Percentiles rank a stretch among this genome's conserved stretches.
Evolutionary conservation across 805 yeast genomes (phyloP).

Genomic region (Vanderwaltozyma verrucispora): DNA sequence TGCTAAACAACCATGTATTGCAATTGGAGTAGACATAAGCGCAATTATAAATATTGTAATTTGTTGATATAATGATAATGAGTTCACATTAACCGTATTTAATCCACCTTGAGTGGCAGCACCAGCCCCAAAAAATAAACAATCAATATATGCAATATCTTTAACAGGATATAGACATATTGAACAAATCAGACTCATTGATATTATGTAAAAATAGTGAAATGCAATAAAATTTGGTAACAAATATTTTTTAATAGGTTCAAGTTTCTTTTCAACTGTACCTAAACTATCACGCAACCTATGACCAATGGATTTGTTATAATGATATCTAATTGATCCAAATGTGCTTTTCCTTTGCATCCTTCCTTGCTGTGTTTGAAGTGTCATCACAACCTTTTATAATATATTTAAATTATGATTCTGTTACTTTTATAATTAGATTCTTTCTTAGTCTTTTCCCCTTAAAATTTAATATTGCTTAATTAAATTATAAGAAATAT

Average conservation of each 20-base stretch:
- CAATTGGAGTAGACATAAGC: slow-evolving; percentile 71
- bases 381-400: no score
- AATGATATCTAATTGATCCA: slow-evolving; percentile 11
- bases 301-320: slow-evolving; percentile 30
- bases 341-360: slow-evolving; percentile 6
- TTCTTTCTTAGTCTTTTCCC: no score
- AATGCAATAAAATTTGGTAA: slow-evolving; percentile 42
- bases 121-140: slow-evolving; percentile 62
- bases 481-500: no score
- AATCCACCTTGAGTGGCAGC: slow-evolving; percentile 86
- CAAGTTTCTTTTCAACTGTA: slow-evolving; percentile 14
- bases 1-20: slow-evolving; percentile 69
- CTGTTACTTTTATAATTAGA: no score
- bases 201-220: slow-evolving; percentile 60
- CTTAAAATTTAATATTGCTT: no score
- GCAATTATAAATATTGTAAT: slow-evolving; percentile 52
- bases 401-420: no score
- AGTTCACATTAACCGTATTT: slow-evolving; percentile 61
- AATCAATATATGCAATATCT: slow-evolving; percentile 60
- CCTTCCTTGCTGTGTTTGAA: neutral
- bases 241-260: slow-evolving; percentile 27
- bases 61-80: slow-evolving; percentile 65
- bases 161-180: slow-evolving; percentile 63
- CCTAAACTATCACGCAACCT: slow-evolving; percentile 28
- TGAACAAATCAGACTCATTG: slow-evolving; percentile 53